Base-by-base conservation (phyloP, 2,329 filamentous ascomycete species). In the Nemania sp. region DNA sequence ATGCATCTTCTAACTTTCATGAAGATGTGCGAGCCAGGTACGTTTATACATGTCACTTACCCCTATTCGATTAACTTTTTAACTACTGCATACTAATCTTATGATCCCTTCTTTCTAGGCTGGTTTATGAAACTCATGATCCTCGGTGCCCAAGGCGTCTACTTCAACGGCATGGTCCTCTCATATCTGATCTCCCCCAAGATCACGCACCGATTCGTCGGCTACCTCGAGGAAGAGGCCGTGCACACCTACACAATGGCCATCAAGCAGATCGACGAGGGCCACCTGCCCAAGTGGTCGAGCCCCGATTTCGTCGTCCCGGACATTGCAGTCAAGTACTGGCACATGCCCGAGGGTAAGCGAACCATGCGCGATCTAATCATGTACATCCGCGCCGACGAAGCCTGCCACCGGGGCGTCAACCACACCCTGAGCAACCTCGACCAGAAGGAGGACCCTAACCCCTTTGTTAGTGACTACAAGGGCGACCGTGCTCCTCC, bases 171-270 rank as follows among this genome's bases (percentile, higher is more conserved):
- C 71, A 88, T 98, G 79, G 98, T 99, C 85, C 68, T 97, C 70
- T 87, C 91, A 54, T 98, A 98, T 81, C 89, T 99, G 38, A 77
- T 97, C 68, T 93, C 91, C 1, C 95, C 96, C 6, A 89, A 90
- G 69, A 95, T 93, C 70, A 95, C 93, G 76, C 96, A 99, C 80
- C 91, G 96, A 52, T 98, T 99, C 80, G 94, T 98, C 61, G 96
- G 94, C 1, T 98, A 98, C 75, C 89, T 99, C 13, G 96, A 99
- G 80, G 96, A 99, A 79, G 96, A 99, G 80, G 96, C 96, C 8
- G 95, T 98, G 1, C 88, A 97, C 77, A 99, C 96, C 0, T 99
- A 99, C 83, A 96, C 93, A 0, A 90, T 94, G 57, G 93, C 93
- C 68, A 92, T 98, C 74, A 85, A 89, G 72, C 96, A 98, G 77